Base-by-base conservation (phyloP, 2,329 filamentous ascomycete genomes). In the Penicillium olsonii region DNA sequence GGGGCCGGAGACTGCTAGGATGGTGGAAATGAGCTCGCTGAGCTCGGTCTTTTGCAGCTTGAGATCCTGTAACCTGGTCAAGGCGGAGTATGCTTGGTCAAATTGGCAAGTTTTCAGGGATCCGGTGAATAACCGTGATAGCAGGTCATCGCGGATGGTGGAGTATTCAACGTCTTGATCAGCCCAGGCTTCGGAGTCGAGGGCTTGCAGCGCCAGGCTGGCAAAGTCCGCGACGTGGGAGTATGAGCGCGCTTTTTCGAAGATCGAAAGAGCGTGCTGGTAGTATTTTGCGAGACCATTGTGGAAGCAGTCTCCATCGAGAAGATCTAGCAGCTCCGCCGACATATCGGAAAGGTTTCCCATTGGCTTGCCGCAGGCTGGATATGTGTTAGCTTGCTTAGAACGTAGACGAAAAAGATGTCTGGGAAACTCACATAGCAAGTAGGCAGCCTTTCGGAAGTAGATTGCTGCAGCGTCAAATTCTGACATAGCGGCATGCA, bases 151-250 rank as follows among this genome's bases (percentile, higher is more conserved):
- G 52, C 82, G 81, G 50, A 83, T 68, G 34, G 68, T 57, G 4
- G 59, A 48, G 48, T 71, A 74, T 31, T 76, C 70, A 2, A 64
- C 54, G 33, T 70, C 62, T 47, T 67, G 61, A 31, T 68, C 64
- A 15, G 61, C 65, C 39, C 61, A 62, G 14, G 61, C 54, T 49
- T 69, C 65, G 18, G 67, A 63, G 26, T 67, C 63, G 29, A 74
- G 57, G 26, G 88, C 87, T 61, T 90, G 85, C 35, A 95, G 75
- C 5, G 88, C 85, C 19, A 92, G 75, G 33, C 84, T 82, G 33
- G 89, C 85, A 75, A 96, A 96, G 57, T 95, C 89, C 5, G 90
- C 82, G 34, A 95, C 89, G 62, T 87, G 88, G 2, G 88, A 87
- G 68, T 88, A 89, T 0, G 87, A 84, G 59, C 86, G 87, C 37